Evolutionary conservation across 805 yeast species (phyloP).

Genomic region (Cyberlindnera euphorbiae): DNA sequence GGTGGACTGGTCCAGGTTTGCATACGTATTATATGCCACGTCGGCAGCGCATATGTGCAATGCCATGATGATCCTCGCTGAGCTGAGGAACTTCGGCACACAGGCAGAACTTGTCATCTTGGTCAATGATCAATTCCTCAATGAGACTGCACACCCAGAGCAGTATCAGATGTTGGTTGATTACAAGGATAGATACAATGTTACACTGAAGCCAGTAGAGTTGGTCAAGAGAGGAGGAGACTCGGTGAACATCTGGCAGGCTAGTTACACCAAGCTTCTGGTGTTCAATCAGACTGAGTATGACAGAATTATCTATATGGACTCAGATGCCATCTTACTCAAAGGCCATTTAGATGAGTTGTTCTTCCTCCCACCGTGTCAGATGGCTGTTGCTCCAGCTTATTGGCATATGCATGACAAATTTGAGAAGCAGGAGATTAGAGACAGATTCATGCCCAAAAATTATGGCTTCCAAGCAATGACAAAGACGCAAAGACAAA

Average conservation of each 20-base stretch:
- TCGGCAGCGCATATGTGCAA: constrained; percentile 45
- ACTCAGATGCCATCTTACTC: constrained; percentile 47
- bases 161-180: constrained; percentile 10
- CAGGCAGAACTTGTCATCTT: constrained; percentile 45
- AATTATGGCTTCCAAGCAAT: constrained; percentile 22
- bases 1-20: constrained; percentile 41
- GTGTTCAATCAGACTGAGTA: constrained; percentile 46
- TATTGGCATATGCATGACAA: constrained; percentile 33
- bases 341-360: constrained; percentile 42
- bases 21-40: constrained; percentile 62
- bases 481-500: constrained; percentile 19
- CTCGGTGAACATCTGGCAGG: constrained; percentile 35
- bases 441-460: constrained; percentile 16
- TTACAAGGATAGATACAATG: constrained; percentile 11
- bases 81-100: constrained; percentile 34
- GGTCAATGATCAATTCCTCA: constrained; percentile 28
- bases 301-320: constrained; percentile 52
- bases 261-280: constrained; percentile 51
- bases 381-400: constrained; percentile 42
- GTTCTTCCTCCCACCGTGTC: constrained; percentile 44
- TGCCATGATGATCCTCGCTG: constrained; percentile 43
- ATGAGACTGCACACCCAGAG: constrained; percentile 14
- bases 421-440: constrained; percentile 21
- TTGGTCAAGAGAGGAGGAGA: constrained; percentile 17
- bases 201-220: constrained; percentile 16